Base-by-base conservation (phyloP, 495 filamentous ascomycete genomes). In the Penicillium manginii region DNA sequence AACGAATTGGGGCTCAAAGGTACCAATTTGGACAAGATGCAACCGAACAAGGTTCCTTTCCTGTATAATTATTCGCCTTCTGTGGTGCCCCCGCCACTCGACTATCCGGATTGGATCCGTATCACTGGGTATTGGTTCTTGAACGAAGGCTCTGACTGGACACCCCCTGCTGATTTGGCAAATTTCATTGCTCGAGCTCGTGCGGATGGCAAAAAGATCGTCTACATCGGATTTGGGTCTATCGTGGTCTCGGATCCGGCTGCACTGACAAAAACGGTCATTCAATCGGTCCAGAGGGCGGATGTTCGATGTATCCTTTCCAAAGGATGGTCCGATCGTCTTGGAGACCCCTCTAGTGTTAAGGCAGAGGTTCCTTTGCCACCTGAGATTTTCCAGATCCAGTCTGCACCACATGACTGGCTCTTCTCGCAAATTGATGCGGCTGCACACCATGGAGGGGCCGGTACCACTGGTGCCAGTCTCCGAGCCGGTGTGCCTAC, bases 51-150 rank as follows among this genome's bases (percentile, higher is more conserved):
- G 64, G 91, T 97, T 9, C 94, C 94, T 2, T 98, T 98, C 73
- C 77, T 98, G 7, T 98, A 98, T 78, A 98, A 97, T 74, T 98
- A 96, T 74, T 94, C 90, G 42, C 92, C 94, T 9, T 88, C 83
- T 1, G 94, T 98, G 7, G 94, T 98, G 31, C 84, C 89, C 10
- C 94, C 93, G 18, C 94, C 94, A 12, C 79, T 98, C 5, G 94
- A 98, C 72, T 98, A 92, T 76, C 93, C 91, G 50, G 94, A 98
- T 71, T 98, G 93, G 93, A 94, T 98, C 65, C 86, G 91, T 29
- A 89, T 98, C 21, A 98, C 94, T 1, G 94, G 94, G 2, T 98
- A 98, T 71, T 98, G 94, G 94, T 98, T 97, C 72, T 79, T 98
- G 43, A 90, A 93, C 60, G 92, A 96, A 72, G 87, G 83, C 18